Evolutionary conservation across 2,329 filamentous ascomycete genomes (phyloP).

Genomic region (Beauveria varroae): DNA sequence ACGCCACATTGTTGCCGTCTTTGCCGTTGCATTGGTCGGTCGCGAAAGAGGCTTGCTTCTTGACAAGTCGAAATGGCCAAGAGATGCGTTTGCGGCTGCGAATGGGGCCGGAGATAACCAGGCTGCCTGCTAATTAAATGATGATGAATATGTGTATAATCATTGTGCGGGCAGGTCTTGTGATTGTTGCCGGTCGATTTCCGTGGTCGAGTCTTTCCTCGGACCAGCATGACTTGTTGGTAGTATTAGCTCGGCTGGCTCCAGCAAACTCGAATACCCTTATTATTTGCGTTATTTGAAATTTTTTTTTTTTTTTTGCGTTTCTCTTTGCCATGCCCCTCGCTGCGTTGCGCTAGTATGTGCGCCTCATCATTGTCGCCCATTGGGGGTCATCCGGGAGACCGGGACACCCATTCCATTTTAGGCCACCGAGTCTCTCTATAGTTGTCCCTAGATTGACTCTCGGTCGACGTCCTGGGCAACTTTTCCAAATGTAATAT

Average conservation of each 20-base stretch:
- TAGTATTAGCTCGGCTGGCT: no score
- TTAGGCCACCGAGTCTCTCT: constrained; percentile 6
- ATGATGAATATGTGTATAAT: neutral
- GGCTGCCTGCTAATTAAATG: neutral
- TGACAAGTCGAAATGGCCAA: constrained; percentile 8
- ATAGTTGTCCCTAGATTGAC: neutral
- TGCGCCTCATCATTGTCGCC: neutral
- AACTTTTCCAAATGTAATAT: neutral
- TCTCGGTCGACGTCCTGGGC: neutral
- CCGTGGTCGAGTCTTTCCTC: no score
- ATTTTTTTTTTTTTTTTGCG: neutral
- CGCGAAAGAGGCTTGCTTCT: neutral
- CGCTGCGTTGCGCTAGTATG: neutral
- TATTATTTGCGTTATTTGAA: neutral
- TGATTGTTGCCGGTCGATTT: neutral
- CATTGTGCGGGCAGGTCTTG: neutral
- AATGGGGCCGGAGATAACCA: no score
- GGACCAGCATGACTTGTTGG: no score
- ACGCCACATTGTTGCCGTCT: constrained; percentile 1
- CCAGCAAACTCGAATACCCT: no score
- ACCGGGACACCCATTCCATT: neutral
- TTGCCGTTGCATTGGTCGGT: neutral
- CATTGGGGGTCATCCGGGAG: neutral
- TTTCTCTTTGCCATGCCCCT: neutral
- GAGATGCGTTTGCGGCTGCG: constrained; percentile 3